phyloP scores from a whole-genome alignment of 129 eudicot species.

The Ambrosia trifida region DNA sequence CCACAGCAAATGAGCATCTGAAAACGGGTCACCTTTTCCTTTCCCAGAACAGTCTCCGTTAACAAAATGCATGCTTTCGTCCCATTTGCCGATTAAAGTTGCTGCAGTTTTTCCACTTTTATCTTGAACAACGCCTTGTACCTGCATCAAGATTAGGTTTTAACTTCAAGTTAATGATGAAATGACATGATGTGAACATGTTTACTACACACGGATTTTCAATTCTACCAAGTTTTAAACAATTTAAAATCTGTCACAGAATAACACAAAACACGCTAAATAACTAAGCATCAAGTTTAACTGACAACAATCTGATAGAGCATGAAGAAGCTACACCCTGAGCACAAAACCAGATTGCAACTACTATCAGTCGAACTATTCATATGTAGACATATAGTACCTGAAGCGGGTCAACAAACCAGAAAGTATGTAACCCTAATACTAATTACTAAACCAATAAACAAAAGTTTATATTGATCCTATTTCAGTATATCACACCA shows the following conservation, averaged over 20 bases:
- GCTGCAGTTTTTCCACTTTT: constrained; percentile 87
- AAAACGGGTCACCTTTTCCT: constrained; percentile 65
- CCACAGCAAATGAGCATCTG: constrained; percentile 87
- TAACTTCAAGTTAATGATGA: neutral
- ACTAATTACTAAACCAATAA: neutral
- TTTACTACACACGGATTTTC: neutral
- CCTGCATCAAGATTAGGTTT: constrained; percentile 47
- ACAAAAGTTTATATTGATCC: neutral
- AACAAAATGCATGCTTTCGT: constrained; percentile 91
- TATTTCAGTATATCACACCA: constrained; percentile 19
- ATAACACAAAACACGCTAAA: neutral
- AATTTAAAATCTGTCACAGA: neutral
- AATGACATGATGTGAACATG: constrained; percentile 1
- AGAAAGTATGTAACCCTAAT: constrained; percentile 15
- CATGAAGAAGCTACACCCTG: constrained; percentile 11
- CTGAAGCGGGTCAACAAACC: neutral
- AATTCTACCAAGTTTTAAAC: constrained; percentile 6
- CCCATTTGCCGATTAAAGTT: constrained; percentile 95
- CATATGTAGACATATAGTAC: neutral
- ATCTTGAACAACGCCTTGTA: constrained; percentile 89
- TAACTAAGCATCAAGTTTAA: neutral
- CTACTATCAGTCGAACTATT: neutral
- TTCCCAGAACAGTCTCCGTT: constrained; percentile 69
- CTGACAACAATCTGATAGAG: neutral
- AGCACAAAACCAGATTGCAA: neutral